A percentile compares a stretch with the other conserved stretches of the same genome.
phyloP scores from a whole-genome alignment of 441 rosid genomes.

The Viola pubescens region DNA sequence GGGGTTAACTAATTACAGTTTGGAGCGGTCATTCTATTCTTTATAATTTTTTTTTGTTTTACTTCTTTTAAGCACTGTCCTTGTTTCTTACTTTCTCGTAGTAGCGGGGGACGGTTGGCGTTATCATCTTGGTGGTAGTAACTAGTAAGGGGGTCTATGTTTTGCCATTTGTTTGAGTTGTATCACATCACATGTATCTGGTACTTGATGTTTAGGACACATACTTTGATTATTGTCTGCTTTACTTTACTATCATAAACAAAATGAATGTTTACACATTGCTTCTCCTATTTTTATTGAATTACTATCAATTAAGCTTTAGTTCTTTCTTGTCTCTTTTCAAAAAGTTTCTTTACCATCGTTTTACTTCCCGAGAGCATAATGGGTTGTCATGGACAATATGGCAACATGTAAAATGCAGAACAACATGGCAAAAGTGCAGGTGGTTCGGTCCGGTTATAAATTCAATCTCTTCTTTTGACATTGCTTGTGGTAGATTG shows the following conservation, averaged over 20 bases:
- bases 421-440: no score
- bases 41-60: slow-evolving; percentile 6
- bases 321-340: not conserved
- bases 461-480: no score
- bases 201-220: slow-evolving; percentile 15
- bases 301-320: not conserved
- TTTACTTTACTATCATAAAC: slow-evolving; percentile 8
- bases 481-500: no score
- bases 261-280: slow-evolving; percentile 7
- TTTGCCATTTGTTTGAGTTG: slow-evolving; percentile 19
- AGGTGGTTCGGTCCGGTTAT: no score
- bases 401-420: no score
- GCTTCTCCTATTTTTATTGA: not conserved
- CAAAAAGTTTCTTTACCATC: not conserved
- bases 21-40: slow-evolving; percentile 20
- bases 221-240: slow-evolving; percentile 3
- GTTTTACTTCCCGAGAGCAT: not conserved
- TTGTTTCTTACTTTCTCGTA: slow-evolving; percentile 23
- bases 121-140: slow-evolving; percentile 15
- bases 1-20: slow-evolving; percentile 5
- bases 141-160: slow-evolving; percentile 18
- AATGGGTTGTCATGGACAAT: no score
- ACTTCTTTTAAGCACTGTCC: slow-evolving; percentile 8
- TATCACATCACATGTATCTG: slow-evolving; percentile 14
- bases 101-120: slow-evolving; percentile 17